Base-by-base conservation (phyloP, 768 basidiomycete genomes). In the Arthromyces matolae region DNA sequence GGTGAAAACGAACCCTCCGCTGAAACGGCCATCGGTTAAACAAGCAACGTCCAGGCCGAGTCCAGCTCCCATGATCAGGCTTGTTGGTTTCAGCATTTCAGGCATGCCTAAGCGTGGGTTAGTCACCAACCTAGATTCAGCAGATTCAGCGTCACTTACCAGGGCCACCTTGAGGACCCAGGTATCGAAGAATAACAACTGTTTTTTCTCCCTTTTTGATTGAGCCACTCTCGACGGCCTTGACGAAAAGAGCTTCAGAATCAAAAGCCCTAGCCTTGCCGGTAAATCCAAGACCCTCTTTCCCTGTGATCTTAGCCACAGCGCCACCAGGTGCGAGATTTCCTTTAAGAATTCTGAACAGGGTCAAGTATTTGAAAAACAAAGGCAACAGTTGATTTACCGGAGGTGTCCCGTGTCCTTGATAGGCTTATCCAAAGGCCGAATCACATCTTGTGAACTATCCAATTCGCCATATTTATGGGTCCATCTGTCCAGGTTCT, bases 41-140 rank as follows among this genome's bases (percentile, higher is more conserved):
- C 92, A 97, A 31, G 95, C 95, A 40, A 98, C 96, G 58, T 98
- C 95, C 55, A 87, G 73, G 9, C 96, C 96, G 9, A 98, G 77
- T 9, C 96, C 96, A 10, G 96, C 96, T 46, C 96, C 96, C 91
- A 99, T 98, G 67, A 99, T 93, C 61, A 98, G 65, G 72, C 90
- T 91, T 25, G 95, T 98, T 20, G 94, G 94, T 65, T 97, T 97
- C 49, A 98, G 77, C 96, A 99, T 99, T 74, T 99, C 96, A 41
- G 93, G 95, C 95, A 99, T 99, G 53, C 93, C 93, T 87, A 61
- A 36, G 46, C 48, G 47, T 41, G 50, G 37, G 44, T 56, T 22
- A 63, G 36, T 56, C 62, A 62, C 58, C 52, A 34, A 38, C 18
- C 22, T 40, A 31, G 51, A 20, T 18, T 32, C 27, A 25, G 18